These are phyloP conservation scores for Piper longum DNA, from an alignment of 164 flowering plant species.

Conservation along the genomic window DNA sequence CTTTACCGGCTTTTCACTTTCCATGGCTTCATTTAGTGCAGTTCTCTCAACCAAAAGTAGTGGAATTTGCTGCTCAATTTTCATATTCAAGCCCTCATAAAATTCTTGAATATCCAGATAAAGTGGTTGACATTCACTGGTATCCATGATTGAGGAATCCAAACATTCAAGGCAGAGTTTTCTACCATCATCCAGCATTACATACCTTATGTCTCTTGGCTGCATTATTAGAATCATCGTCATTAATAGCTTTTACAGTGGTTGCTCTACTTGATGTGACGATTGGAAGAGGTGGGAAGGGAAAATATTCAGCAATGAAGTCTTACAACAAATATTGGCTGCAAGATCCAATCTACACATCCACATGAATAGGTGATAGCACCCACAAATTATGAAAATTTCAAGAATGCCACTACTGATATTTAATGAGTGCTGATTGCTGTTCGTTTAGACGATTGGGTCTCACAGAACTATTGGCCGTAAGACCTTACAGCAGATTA, in stretches of 20 bases:
- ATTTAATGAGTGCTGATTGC: too few relatives aligned
- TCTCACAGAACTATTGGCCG: too few relatives aligned
- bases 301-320: too few relatives aligned
- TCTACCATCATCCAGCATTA: constrained; percentile 61
- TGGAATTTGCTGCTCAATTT: constrained; percentile 65
- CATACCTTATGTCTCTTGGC: constrained; percentile 14
- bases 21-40: constrained; percentile 78
- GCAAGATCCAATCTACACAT: too few relatives aligned
- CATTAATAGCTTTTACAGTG: background rate
- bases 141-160: constrained; percentile 74
- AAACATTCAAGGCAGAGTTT: constrained; percentile 80
- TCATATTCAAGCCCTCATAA: constrained; percentile 64
- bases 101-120: constrained; percentile 55
- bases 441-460: too few relatives aligned
- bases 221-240: background rate
- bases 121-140: constrained; percentile 62
- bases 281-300: too few relatives aligned
- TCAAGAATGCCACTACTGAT: too few relatives aligned
- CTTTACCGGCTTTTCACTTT: constrained; percentile 68
- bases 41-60: constrained; percentile 74
- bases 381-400: too few relatives aligned
- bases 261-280: too few relatives aligned
- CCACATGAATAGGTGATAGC: too few relatives aligned
- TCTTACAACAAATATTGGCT: too few relatives aligned
- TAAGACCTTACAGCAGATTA: too few relatives aligned